Percentiles rank a stretch among this genome's conserved stretches.
phyloP scores from a whole-genome alignment of 306 rosid genomes.

The Trifolium subterraneum region DNA sequence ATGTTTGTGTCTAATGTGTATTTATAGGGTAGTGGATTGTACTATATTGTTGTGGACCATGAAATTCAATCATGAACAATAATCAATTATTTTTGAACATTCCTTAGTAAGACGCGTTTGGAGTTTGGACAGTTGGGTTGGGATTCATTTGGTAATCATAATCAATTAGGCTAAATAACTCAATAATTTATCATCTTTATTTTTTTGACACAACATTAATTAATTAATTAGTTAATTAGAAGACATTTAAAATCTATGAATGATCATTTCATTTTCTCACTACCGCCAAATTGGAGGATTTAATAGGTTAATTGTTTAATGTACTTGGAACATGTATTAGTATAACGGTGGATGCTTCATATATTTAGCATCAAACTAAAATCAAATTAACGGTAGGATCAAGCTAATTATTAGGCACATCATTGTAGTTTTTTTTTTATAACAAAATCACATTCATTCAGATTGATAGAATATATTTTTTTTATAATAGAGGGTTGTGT shows the following conservation, averaged over 20 bases:
- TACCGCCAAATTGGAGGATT: not conserved
- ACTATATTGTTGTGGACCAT: not conserved
- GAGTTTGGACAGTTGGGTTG: constrained; percentile 37
- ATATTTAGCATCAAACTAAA: too few relatives aligned
- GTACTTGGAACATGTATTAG: not conserved
- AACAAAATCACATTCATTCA: too few relatives aligned
- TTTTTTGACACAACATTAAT: not conserved
- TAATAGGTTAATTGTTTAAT: not conserved
- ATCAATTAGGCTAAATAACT: constrained; percentile 7
- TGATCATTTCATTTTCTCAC: not conserved
- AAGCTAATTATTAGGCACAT: too few relatives aligned
- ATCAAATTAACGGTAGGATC: too few relatives aligned
- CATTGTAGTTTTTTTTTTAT: too few relatives aligned
- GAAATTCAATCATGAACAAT: not conserved
- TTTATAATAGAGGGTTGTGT: too few relatives aligned
- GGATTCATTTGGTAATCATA: constrained; percentile 16
- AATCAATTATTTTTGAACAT: constrained; percentile 35
- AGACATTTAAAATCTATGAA: not conserved
- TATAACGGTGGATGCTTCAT: too few relatives aligned
- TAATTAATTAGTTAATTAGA: not conserved
- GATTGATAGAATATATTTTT: too few relatives aligned
- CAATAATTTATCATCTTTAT: not conserved
- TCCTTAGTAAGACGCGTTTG: constrained; percentile 41
- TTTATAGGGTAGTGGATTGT: constrained; percentile 29
- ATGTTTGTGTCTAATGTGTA: constrained; percentile 11